These are phyloP conservation scores for Trichoderma endophyticum DNA, from an alignment of 2,329 filamentous ascomycete species.

Conservation along the genomic window DNA sequence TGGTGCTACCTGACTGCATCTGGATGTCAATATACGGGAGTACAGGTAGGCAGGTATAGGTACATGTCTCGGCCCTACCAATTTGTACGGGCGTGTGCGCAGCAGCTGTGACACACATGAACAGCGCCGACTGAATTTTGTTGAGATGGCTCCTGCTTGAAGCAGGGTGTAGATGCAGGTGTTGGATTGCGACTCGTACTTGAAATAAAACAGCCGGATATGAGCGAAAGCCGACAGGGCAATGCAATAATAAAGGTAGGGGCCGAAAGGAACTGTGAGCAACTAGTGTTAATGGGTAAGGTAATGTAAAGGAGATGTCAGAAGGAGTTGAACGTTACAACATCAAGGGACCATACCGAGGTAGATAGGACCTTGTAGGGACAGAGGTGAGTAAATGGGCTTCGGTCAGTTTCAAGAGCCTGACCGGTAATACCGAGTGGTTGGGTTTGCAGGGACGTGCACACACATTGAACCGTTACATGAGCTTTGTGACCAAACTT, in stretches of 20 bases:
- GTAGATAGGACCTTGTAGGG: too few relatives aligned
- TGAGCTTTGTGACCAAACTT: background rate
- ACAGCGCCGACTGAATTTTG: background rate
- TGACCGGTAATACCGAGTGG: background rate
- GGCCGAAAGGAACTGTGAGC: background rate
- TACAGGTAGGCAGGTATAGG: background rate
- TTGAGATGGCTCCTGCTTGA: background rate
- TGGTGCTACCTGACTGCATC: background rate
- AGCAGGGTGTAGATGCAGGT: background rate
- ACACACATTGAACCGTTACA: background rate
- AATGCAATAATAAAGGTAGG: background rate
- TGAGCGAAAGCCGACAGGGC: background rate
- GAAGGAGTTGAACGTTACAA: background rate
- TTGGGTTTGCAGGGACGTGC: background rate
- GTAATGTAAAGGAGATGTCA: background rate
- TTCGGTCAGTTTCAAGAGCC: background rate
- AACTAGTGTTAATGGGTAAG: background rate
- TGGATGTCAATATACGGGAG: too few relatives aligned
- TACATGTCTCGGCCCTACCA: background rate
- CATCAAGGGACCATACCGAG: background rate
- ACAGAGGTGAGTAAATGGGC: background rate
- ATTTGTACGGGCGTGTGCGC: background rate
- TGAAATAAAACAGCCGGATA: background rate
- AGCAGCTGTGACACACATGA: background rate
- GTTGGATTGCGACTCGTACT: background rate